phyloP scores from a whole-genome alignment of 108 stramenopile genomes.

The Cyclotella atomus region DNA sequence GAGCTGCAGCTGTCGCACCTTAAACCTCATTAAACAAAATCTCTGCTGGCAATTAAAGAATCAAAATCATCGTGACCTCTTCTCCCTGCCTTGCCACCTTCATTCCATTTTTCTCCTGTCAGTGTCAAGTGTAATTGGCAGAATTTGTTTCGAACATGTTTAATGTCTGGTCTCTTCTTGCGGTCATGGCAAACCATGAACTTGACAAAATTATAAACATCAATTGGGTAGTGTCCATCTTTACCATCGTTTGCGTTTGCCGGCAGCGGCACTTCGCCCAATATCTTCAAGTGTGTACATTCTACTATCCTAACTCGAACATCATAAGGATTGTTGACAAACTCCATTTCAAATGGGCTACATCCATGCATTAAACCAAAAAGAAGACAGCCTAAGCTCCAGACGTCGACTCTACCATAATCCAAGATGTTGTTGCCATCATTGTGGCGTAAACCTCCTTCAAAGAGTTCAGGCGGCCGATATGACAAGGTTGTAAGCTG shows the following conservation, averaged over 20 bases:
- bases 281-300: constrained; percentile 66
- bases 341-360: constrained; percentile 82
- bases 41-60: constrained; percentile 14
- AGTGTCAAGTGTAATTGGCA: constrained; percentile 28
- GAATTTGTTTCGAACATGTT: constrained; percentile 30
- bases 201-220: constrained; percentile 36
- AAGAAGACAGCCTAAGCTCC: constrained; percentile 75
- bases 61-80: constrained; percentile 15
- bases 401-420: constrained; percentile 81
- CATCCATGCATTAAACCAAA: constrained; percentile 85
- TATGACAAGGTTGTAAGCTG: constrained; percentile 79
- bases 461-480: constrained; percentile 86
- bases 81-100: not conserved
- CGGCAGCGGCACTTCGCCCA: constrained; percentile 50
- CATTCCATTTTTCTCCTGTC: constrained; percentile 24
- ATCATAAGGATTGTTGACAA: constrained; percentile 15
- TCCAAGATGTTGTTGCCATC: constrained; percentile 35
- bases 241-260: constrained; percentile 16
- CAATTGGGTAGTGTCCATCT: constrained; percentile 33
- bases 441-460: constrained; percentile 53
- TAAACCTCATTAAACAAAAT: constrained; percentile 13
- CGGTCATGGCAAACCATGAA: constrained; percentile 48
- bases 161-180: constrained; percentile 29
- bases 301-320: constrained; percentile 62
- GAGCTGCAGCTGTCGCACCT: too few species aligned